A percentile compares a stretch with the other conserved stretches of the same genome.
These are phyloP conservation scores for Kentomonas sorsogonicus DNA, from an alignment of 208 protist genomes.

Conservation along the genomic window DNA sequence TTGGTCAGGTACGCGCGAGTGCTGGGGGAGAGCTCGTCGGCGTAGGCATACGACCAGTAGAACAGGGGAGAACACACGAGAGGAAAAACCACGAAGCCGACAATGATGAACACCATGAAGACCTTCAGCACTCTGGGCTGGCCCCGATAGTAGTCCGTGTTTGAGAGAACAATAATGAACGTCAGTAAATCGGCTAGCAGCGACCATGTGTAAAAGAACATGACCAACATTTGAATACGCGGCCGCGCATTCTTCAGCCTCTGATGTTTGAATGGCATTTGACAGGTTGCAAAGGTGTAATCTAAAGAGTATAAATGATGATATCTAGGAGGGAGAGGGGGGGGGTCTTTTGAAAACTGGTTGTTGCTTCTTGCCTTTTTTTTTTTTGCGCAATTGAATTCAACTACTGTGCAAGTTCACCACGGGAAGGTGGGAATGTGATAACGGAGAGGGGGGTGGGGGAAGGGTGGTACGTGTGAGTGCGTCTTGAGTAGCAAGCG, in stretches of 20 bases:
- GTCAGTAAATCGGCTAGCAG: slow-evolving; percentile 56
- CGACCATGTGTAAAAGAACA: slow-evolving; percentile 51
- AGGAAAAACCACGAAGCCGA: slow-evolving; percentile 46
- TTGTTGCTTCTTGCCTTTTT: too few relatives aligned
- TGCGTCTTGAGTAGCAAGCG: too few relatives aligned
- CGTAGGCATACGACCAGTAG: slow-evolving; percentile 67
- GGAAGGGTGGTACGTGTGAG: too few relatives aligned
- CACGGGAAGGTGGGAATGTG: too few relatives aligned
- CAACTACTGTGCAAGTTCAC: too few relatives aligned
- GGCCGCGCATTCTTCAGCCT: slow-evolving; percentile 22
- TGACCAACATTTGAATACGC: slow-evolving; percentile 35
- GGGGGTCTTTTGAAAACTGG: too few relatives aligned
- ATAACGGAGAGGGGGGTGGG: too few relatives aligned
- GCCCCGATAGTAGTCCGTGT: slow-evolving; percentile 1
- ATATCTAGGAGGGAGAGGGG: background rate
- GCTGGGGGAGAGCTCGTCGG: slow-evolving; percentile 60
- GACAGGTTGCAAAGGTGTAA: too few relatives aligned
- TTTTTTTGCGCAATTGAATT: too few relatives aligned
- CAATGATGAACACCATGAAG: slow-evolving; percentile 52
- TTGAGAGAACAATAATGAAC: slow-evolving; percentile 46
- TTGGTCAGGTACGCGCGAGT: slow-evolving; percentile 43
- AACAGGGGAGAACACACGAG: slow-evolving; percentile 45
- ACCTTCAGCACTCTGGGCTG: slow-evolving; percentile 25
- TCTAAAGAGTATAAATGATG: background rate
- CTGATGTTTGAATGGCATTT: too few relatives aligned